Base-by-base conservation (phyloP, 2,329 filamentous ascomycete species). In the Colletotrichum graminicola region DNA sequence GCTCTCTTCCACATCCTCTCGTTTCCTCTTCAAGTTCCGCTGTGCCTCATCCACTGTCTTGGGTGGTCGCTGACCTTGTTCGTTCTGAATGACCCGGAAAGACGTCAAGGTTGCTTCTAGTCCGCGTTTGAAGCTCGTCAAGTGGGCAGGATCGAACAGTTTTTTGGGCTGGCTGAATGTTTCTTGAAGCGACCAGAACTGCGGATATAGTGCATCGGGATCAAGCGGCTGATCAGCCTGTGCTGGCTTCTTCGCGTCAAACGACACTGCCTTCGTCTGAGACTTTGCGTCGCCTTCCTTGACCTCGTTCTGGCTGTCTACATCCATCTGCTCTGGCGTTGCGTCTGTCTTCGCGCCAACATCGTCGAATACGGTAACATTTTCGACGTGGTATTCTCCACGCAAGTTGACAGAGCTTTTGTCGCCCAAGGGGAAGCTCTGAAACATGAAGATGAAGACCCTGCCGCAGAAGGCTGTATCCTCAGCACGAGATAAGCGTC, bases 361-460 rank as follows among this genome's bases (percentile, higher is more conserved):
- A 43, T 91, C 87, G 77, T 97, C 94, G 77, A 91, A 99, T 0
- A 89, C 90, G 1, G 97, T 99, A 66, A 95, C 89, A 84, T 99
- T 99, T 77, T 98, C 96, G 34, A 93, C 90, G 78, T 99, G 96
- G 76, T 96, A 99, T 82, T 98, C 95, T 75, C 96, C 96, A 62
- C 96, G 90, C 49, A 98, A 86, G 78, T 99, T 99, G 61, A 99
- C 96, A 0, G 96, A 98, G 79, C 96, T 98, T 79, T 95, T 96
- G 81, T 99, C 97, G 41, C 95, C 95, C 0, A 99, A 86, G 1
- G 96, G 96, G 77, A 99, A 98, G 80, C 94, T 97, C 80, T 99
- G 96, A 81, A 98, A 99, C 79, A 99, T 90, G 81, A 98, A 99
- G 74, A 99, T 98, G 81, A 98, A 98, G 34, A 99, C 96, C 49